Evolutionary conservation across 2,329 filamentous ascomycete species (phyloP).

Genomic region (Balansia obtecta): DNA sequence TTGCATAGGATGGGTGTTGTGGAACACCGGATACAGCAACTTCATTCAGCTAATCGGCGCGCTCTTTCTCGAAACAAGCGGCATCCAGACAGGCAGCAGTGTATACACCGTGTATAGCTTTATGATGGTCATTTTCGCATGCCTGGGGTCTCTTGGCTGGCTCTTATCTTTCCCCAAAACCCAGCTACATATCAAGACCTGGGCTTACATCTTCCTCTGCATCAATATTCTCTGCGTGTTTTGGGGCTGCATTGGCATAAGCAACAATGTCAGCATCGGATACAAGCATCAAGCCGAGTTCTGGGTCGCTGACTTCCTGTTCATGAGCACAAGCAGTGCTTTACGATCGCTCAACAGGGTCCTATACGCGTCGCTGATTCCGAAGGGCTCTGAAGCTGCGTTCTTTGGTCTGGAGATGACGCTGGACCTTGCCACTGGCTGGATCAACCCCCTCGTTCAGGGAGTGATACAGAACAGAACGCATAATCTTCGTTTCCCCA

Average conservation of each 20-base stretch:
- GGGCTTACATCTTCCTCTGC: slow-evolving; percentile 10
- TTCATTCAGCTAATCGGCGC: slow-evolving; percentile 9
- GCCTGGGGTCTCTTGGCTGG: slow-evolving; percentile 9
- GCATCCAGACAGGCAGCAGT: slow-evolving; percentile 10
- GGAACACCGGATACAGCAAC: slow-evolving; percentile 11
- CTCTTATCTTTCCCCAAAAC: slow-evolving; percentile 7
- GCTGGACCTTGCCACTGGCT: slow-evolving; percentile 10
- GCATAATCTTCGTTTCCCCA: slow-evolving; percentile 11
- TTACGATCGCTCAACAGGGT: slow-evolving; percentile 11
- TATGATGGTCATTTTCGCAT: slow-evolving; percentile 10
- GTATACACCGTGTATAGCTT: slow-evolving; percentile 11
- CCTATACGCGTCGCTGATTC: slow-evolving; percentile 10
- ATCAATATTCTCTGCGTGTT: slow-evolving; percentile 10
- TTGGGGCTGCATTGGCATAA: slow-evolving; percentile 12
- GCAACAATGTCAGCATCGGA: slow-evolving; percentile 6
- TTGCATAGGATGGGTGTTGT: slow-evolving; percentile 11
- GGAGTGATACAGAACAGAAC: slow-evolving; percentile 10
- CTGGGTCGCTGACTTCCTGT: slow-evolving; percentile 9
- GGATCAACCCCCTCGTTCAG: slow-evolving; percentile 11
- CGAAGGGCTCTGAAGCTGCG: slow-evolving; percentile 9
- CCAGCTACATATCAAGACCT: slow-evolving; percentile 8
- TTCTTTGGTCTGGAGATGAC: slow-evolving; percentile 12
- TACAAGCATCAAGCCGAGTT: slow-evolving; percentile 12
- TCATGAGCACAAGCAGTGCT: slow-evolving; percentile 12
- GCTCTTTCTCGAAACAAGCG: slow-evolving; percentile 10